phyloP scores from a whole-genome alignment of 163 green algal species.

The Scenedesmus sp. region DNA sequence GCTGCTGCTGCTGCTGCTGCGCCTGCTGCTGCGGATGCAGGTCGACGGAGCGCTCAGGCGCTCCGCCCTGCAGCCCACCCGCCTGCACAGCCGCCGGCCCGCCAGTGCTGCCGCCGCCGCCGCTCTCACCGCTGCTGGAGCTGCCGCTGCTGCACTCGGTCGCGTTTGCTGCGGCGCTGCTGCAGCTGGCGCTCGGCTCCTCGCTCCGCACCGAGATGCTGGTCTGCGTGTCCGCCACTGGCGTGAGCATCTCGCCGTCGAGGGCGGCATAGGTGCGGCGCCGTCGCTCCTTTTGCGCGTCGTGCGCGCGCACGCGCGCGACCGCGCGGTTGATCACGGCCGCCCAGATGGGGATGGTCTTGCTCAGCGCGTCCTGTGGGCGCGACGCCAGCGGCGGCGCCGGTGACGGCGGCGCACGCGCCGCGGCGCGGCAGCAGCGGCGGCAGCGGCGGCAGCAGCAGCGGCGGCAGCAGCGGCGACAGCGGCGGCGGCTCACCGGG shows the following conservation, averaged over 20 bases:
- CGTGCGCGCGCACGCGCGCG: constrained; percentile 42
- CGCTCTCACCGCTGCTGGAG: neutral
- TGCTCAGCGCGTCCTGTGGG: constrained; percentile 88
- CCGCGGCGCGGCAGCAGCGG: neutral
- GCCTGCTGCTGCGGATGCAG: constrained; percentile 26
- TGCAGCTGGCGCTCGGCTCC: neutral
- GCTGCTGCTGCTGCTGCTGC: constrained; percentile 16
- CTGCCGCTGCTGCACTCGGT: neutral
- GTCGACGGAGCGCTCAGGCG: neutral
- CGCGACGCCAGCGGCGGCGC: neutral
- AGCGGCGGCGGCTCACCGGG: constrained; percentile 62
- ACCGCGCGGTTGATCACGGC: constrained; percentile 89
- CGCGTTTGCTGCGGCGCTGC: neutral
- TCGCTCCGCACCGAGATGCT: constrained; percentile 34
- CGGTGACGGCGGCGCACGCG: neutral
- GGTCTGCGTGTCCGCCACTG: constrained; percentile 44
- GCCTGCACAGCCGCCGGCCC: neutral
- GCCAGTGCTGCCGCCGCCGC: constrained; percentile 19
- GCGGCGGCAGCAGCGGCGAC: neutral
- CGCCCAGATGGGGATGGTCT: constrained; percentile 96
- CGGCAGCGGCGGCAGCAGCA: neutral
- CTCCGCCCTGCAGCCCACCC: neutral
- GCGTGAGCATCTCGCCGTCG: constrained; percentile 1
- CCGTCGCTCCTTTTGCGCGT: constrained; percentile 28
- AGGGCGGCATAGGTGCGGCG: neutral